Evolutionary conservation across 1,284 basidiomycete species (phyloP).

Genomic region (Malassezia slooffiae): DNA sequence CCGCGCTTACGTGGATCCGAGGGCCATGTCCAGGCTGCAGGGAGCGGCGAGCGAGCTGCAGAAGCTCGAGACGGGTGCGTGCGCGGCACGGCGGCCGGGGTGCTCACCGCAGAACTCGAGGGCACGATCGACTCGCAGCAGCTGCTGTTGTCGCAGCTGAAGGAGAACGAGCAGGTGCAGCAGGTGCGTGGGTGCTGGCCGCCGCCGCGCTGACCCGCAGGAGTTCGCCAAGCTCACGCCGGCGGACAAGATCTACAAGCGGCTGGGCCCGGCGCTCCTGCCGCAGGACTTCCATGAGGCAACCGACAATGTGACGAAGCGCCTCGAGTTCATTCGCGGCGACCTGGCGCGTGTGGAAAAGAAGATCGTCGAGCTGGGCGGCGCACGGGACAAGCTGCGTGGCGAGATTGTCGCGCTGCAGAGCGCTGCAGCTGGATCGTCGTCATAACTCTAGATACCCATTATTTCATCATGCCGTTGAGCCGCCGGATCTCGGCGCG

Average conservation of each 20-base stretch:
- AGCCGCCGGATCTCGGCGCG: conserved; percentile 28
- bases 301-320: conserved; percentile 75
- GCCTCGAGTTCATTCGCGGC: conserved; percentile 74
- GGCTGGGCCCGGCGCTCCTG: conserved; percentile 79
- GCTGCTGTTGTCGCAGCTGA: conserved; percentile 56
- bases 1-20: no score
- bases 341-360: conserved; percentile 58
- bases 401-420: conserved; percentile 13
- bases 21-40: no score
- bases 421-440: no score
- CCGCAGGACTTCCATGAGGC: conserved; percentile 82
- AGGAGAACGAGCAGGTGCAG: conserved; percentile 82
- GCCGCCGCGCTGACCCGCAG: conserved; percentile 49
- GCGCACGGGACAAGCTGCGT: conserved; percentile 11
- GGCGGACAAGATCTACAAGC: conserved; percentile 78
- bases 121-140: conserved; percentile 32
- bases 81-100: no score
- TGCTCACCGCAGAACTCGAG: conserved; percentile 22
- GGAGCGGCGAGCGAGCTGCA: no score
- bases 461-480: not conserved
- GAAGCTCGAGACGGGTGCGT: no score
- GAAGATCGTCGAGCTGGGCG: conserved; percentile 2
- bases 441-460: conserved; percentile 1
- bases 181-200: conserved; percentile 54
- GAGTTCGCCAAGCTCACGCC: conserved; percentile 69